Conservation (phyloP, 2,329 filamentous ascomycete species). For the Epichloe coenophiala region DNA sequence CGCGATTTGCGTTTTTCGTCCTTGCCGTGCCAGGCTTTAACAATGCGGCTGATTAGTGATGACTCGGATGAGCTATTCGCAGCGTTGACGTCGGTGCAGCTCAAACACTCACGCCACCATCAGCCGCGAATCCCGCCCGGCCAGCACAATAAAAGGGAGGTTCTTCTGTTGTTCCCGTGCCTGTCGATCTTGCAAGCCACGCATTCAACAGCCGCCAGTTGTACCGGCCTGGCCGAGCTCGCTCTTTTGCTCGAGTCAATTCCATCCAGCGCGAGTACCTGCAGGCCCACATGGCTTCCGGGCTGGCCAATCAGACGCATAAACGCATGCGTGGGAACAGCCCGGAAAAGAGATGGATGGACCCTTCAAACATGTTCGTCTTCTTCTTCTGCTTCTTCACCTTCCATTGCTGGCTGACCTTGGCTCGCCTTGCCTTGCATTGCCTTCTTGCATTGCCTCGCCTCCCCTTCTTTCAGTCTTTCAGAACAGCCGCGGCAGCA, state of each 20-base stretch:
- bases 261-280: no score
- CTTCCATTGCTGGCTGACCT: neutral
- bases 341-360: neutral
- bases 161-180: neutral
- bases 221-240: no score
- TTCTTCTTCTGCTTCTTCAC: neutral
- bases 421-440: neutral
- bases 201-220: neutral
- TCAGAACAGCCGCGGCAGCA: no score
- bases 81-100: neutral
- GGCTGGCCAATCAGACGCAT: neutral
- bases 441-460: no score
- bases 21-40: no score
- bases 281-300: neutral
- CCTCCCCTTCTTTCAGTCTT: no score
- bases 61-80: no score
- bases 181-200: constrained; percentile 1
- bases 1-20: neutral
- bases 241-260: no score
- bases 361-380: neutral
- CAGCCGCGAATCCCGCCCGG: no score
- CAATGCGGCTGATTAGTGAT: no score
- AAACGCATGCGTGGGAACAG: neutral
- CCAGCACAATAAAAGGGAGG: neutral
- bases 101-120: neutral